Evolutionary conservation across 148 eudicot genomes (phyloP), one percentile per base, ranked within the genome.

Genomic region (Drosera capensis): DNA sequence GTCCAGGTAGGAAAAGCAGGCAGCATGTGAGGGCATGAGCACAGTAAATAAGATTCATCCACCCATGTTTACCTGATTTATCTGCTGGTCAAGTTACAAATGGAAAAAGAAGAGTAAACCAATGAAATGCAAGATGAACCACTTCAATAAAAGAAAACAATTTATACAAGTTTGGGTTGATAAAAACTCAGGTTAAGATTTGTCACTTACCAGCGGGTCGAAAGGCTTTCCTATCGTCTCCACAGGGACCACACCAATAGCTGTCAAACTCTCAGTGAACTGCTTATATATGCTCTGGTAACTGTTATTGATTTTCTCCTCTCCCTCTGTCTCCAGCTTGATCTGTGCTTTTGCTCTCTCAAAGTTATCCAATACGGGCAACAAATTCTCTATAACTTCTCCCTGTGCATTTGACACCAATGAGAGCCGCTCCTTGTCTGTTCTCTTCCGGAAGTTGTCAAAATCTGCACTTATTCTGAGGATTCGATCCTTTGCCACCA

Each of bases 211-310:
- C 86, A 75, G 38, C 30, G 93, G 94, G 68, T 86, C 96, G 50
- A 82, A 86, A 21, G 81, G 70, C 21, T 65, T 73, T 52, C 87
- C 94, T 28, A 65, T 62, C n/a, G 87, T 65, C 64, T 78, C 85
- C 41, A 82, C 96, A 23, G 94, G 87, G 42, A 71, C 72, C 54
- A 82, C 96, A 53, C 84, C 79, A 57, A 86, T 68, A 13, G 87
- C 71, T 20, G 56, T 56, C 16, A 86, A 61, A 52, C 78, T 73
- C 76, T 86, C 96, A 63, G 57, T 68, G 68, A 86, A 86, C 60
- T 82, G 93, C 71, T 86, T 86, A 61, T 73, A 73, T 62, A 86
- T 82, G 67, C 88, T 82, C 71, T 86, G 96, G 43, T 86, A 86
- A 59, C 85, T 86, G 43, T 67, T 82, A 45, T 23, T 70, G 41